A percentile compares a stretch with the other conserved stretches of the same genome.
Conservation (phyloP, 805 yeast species). For the Debaryomyces prosopidis region DNA sequence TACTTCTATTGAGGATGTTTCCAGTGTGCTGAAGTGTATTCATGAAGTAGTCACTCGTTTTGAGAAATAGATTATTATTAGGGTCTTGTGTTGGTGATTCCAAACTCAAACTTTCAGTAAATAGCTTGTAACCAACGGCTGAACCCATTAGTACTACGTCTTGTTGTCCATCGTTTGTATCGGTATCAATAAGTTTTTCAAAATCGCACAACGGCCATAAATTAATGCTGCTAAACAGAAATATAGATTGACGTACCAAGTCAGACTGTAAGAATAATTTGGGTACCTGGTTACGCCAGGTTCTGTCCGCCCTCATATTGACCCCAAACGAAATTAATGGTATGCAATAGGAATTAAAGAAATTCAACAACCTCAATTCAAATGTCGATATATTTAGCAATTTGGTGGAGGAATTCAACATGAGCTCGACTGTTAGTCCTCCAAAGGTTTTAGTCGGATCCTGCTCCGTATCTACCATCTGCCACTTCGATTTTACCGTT, state of each 20-base stretch:
- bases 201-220: slow-evolving; percentile 23
- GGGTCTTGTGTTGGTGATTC: background rate
- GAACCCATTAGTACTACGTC: background rate
- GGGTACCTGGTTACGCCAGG: slow-evolving; percentile 30
- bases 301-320: slow-evolving; percentile 16
- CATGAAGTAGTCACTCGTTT: slow-evolving; percentile 22
- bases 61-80: slow-evolving; percentile 12
- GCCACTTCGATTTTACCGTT: background rate
- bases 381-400: slow-evolving; percentile 15
- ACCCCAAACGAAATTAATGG: slow-evolving; percentile 25
- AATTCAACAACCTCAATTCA: slow-evolving; percentile 25
- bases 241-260: slow-evolving; percentile 26
- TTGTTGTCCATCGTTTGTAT: background rate
- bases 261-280: slow-evolving; percentile 20
- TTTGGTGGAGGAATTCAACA: slow-evolving; percentile 2
- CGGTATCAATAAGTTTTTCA: background rate
- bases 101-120: background rate
- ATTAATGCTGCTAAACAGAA: slow-evolving; percentile 24
- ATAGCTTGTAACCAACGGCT: background rate
- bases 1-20: slow-evolving; percentile 2
- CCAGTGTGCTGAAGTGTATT: slow-evolving; percentile 12
- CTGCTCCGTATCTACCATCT: background rate
- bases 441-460: background rate
- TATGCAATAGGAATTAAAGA: slow-evolving; percentile 29
- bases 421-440: background rate